A percentile compares a stretch with the other conserved stretches of the same genome.
phyloP scores from a whole-genome alignment of 2,329 filamentous ascomycete species.

The Pleomassaria siparia region DNA sequence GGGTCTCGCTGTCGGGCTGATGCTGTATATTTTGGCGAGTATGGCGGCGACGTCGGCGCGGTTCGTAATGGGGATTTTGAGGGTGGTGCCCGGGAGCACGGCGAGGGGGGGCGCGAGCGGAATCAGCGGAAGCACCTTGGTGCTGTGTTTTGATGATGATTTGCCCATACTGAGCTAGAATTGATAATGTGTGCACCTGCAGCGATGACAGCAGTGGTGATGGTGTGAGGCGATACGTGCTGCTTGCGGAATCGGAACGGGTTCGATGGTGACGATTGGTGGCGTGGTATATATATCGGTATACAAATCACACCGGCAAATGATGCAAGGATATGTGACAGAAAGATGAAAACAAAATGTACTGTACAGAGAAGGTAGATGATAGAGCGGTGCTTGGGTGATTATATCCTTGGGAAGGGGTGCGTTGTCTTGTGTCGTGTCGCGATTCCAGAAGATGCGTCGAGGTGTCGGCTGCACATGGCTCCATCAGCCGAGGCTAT shows the following conservation, averaged over 20 bases:
- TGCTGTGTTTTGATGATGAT: conserved; percentile 30
- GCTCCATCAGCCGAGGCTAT: neutral
- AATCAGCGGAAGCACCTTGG: conserved; percentile 68
- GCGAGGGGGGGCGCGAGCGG: conserved; percentile 79
- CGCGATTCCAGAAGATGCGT: conserved; percentile 22
- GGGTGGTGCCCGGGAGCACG: conserved; percentile 80
- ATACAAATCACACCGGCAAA: neutral
- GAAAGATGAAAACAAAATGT: neutral
- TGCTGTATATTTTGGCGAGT: conserved; percentile 80
- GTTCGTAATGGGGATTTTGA: conserved; percentile 80
- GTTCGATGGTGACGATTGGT: neutral
- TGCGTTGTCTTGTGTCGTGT: no score
- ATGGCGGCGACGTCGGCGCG: conserved; percentile 87
- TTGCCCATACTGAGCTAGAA: conserved; percentile 34
- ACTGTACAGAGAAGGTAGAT: neutral
- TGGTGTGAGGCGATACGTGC: neutral
- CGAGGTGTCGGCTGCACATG: neutral
- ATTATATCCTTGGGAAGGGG: conserved; percentile 4
- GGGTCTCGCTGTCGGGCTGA: conserved; percentile 65
- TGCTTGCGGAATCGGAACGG: neutral
- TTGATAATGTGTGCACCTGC: neutral
- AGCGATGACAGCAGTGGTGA: neutral
- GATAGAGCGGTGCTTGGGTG: neutral
- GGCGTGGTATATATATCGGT: neutral
- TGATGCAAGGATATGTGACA: neutral